Base-by-base conservation (phyloP, 176 grass and related monocot genomes). In the Phoenix dactylifera region DNA sequence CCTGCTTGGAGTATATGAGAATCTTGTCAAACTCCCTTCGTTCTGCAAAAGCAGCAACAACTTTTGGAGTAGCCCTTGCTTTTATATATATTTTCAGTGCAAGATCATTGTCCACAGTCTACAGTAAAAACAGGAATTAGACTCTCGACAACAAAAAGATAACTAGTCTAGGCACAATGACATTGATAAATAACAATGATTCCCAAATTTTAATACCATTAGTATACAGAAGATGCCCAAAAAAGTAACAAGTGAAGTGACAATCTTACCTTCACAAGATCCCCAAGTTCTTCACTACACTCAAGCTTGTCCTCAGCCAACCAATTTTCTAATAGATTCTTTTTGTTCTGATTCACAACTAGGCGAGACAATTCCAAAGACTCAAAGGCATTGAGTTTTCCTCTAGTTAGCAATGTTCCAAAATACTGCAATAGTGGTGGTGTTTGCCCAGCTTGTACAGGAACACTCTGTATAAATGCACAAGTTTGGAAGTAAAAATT, bases 321-420 rank as follows among this genome's bases (percentile, higher is more conserved):
- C 91, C 86, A 96, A 35, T 90, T 96, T 52, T 96, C 86, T 24
- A 98, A 64, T 29, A 96, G 86, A 48, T 96, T 96, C 72, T 90
- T 90, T 86, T 96, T 90, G 75, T 90, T 96, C 80, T 96, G 86
- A 78, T 96, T 96, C 22, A 90, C 91, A 60, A 96, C 86, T 62
- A 96, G 86, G 53, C 87, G 87, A 77, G 86, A 96, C 59, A 96
- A 66, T 64, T 85, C 83, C 58, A 90, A 79, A 54, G 86, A 96
- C 52, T 96, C 91, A 12, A 77, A 96, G 59, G 83, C 83, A 74
- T 90, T 96, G 68, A 96, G 91, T 72, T 96, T 90, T 76, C 91
- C 91, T 85, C 76, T 77, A 59, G 91, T 90, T 55, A 96, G 69
- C 57, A 90, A 70, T 69, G 83, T 90, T 35, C 83, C 91, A 32